phyloP scores from a whole-genome alignment of 805 yeast genomes.

The Barnettozyma sucrosica region DNA sequence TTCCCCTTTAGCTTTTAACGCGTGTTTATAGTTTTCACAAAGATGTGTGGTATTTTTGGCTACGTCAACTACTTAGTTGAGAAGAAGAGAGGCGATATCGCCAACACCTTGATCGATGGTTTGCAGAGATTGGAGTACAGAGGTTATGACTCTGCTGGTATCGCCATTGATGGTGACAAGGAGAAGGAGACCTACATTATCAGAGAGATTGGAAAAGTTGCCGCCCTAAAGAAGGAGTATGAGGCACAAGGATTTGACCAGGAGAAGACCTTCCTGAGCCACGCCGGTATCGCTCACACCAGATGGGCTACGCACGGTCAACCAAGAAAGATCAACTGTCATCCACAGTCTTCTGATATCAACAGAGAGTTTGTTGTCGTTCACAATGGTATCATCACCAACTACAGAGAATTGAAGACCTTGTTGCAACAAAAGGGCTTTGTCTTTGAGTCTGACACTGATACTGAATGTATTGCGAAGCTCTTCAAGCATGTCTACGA shows the following conservation, averaged over 20 bases:
- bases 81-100: slow-evolving; percentile 85
- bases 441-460: slow-evolving; percentile 86
- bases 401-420: slow-evolving; percentile 85
- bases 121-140: slow-evolving; percentile 87
- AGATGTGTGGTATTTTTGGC: slow-evolving; percentile 92
- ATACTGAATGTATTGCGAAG: slow-evolving; percentile 96
- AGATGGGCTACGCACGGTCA: slow-evolving; percentile 99
- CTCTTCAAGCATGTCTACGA: slow-evolving; percentile 88
- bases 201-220: slow-evolving; percentile 90
- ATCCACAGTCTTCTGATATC: slow-evolving; percentile 90
- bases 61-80: slow-evolving; percentile 94
- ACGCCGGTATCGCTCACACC: slow-evolving; percentile 97
- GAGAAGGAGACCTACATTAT: slow-evolving; percentile 64
- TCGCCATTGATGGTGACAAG: slow-evolving; percentile 88
- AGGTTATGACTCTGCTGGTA: slow-evolving; percentile 97
- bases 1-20: neutral
- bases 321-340: slow-evolving; percentile 82
- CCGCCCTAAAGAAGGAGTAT: slow-evolving; percentile 65
- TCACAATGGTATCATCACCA: slow-evolving; percentile 97
- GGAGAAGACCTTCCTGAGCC: slow-evolving; percentile 65
- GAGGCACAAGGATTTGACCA: slow-evolving; percentile 46
- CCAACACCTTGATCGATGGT: slow-evolving; percentile 85
- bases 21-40: slow-evolving; percentile 2
- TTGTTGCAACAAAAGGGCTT: slow-evolving; percentile 76
- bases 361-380: slow-evolving; percentile 83